These are phyloP conservation scores for Papiliotrema nemorosa DNA, from an alignment of 1,284 basidiomycete species.

Conservation along the genomic window DNA sequence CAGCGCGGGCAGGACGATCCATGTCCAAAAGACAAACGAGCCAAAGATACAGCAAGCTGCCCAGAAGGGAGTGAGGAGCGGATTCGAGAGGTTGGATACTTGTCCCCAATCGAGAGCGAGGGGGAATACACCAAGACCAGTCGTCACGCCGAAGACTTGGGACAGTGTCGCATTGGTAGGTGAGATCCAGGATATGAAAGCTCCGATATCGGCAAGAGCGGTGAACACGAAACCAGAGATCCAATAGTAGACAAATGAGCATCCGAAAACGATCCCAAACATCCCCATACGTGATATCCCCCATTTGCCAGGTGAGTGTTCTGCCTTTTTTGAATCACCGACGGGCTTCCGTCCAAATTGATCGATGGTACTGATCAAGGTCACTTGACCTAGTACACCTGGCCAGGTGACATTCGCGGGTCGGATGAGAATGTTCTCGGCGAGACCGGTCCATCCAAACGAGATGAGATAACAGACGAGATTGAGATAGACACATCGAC, in stretches of 20 bases:
- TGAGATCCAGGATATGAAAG: neutral
- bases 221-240: neutral
- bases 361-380: neutral
- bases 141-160: neutral
- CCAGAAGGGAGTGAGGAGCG: neutral
- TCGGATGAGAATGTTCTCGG: neutral
- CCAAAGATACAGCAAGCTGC: neutral
- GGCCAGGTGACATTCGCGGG: neutral
- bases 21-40: neutral
- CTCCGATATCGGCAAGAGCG: neutral
- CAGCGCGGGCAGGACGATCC: neutral
- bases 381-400: neutral
- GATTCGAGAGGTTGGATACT: neutral
- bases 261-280: neutral
- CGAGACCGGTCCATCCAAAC: neutral
- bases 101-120: neutral
- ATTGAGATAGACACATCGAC: neutral
- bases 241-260: neutral
- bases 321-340: neutral
- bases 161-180: neutral
- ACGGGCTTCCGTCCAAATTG: neutral
- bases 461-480: conserved; percentile 1
- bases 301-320: neutral
- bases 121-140: neutral
- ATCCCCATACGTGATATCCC: neutral